Evolutionary conservation across 495 filamentous ascomycete species (phyloP).

Genomic region (Chaetomium fimeti): DNA sequence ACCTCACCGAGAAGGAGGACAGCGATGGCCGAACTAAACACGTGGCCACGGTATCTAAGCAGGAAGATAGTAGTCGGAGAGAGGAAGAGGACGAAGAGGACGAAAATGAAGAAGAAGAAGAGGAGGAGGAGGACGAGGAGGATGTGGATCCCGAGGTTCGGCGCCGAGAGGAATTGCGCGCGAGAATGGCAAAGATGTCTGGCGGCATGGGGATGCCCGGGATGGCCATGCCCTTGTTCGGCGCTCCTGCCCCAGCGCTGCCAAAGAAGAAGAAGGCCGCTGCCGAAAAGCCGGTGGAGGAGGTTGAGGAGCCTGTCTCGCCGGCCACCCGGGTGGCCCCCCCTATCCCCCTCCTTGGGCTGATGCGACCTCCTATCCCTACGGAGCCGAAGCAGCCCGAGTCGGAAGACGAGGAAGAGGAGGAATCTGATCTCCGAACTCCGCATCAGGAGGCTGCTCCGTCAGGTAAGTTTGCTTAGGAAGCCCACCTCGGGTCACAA

Average conservation of each 20-base stretch:
- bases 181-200: conserved; percentile 97
- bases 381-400: conserved; percentile 33
- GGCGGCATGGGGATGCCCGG: conserved; percentile 97
- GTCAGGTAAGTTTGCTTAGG: conserved; percentile 48
- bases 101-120: conserved; percentile 72
- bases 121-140: conserved; percentile 74
- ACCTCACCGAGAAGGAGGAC: conserved; percentile 71
- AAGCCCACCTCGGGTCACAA: conserved; percentile 20
- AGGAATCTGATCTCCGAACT: conserved; percentile 35
- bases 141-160: conserved; percentile 89
- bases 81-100: conserved; percentile 55
- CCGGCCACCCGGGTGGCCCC: conserved; percentile 53
- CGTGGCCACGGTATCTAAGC: conserved; percentile 34
- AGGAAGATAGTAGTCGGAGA: conserved; percentile 43
- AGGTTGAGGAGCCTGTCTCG: conserved; percentile 47
- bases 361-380: conserved; percentile 49
- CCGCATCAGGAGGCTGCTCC: conserved; percentile 42
- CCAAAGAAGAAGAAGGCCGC: conserved; percentile 66
- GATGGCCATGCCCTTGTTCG: conserved; percentile 78
- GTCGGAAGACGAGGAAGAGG: conserved; percentile 43
- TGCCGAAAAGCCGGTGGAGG: conserved; percentile 46
- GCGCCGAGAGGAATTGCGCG: conserved; percentile 83
- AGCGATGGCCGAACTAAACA: conserved; percentile 56
- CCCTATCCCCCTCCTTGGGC: conserved; percentile 73
- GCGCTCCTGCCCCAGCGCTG: conserved; percentile 50